Conservation (phyloP, 768 basidiomycete species). For the Dendrothele bispora region DNA sequence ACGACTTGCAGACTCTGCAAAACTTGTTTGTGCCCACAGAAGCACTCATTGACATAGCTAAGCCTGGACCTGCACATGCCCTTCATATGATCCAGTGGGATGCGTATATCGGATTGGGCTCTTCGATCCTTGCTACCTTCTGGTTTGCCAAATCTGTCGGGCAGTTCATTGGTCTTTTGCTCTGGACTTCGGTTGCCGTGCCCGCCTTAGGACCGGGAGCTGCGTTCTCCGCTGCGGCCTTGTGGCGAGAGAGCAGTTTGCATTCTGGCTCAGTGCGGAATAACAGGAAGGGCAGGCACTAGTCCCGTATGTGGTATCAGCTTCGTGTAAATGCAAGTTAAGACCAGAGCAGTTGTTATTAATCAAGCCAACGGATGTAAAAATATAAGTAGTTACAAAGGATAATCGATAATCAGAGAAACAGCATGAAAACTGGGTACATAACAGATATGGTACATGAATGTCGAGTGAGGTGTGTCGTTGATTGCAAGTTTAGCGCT, state of each 20-base stretch:
- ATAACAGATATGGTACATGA: too few species aligned
- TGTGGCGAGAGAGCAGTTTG: conserved; percentile 47
- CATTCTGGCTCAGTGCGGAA: conserved; percentile 11
- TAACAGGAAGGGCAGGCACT: too few species aligned
- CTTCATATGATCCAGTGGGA: conserved; percentile 57
- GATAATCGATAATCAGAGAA: too few species aligned
- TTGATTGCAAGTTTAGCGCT: conserved; percentile 22
- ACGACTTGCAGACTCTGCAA: conserved; percentile 28
- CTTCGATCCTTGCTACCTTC: conserved; percentile 43
- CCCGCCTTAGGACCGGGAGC: conserved; percentile 52
- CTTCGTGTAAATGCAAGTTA: too few species aligned
- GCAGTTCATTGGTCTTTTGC: conserved; percentile 32
- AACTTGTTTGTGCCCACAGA: conserved; percentile 37
- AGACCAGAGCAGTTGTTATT: too few species aligned
- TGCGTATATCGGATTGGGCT: conserved; percentile 33
- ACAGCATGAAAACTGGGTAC: too few species aligned
- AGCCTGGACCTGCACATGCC: conserved; percentile 27
- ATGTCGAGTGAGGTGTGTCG: too few species aligned
- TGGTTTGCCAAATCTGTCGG: conserved; percentile 43
- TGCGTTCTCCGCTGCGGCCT: conserved; percentile 42
- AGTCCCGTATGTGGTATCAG: too few species aligned
- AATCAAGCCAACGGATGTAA: too few species aligned
- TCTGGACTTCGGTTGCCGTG: conserved; percentile 44
- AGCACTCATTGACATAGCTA: conserved; percentile 20
- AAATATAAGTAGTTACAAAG: too few species aligned